Conservation (phyloP, 805 yeast genomes). For the Kluyveromyces starmeri region DNA sequence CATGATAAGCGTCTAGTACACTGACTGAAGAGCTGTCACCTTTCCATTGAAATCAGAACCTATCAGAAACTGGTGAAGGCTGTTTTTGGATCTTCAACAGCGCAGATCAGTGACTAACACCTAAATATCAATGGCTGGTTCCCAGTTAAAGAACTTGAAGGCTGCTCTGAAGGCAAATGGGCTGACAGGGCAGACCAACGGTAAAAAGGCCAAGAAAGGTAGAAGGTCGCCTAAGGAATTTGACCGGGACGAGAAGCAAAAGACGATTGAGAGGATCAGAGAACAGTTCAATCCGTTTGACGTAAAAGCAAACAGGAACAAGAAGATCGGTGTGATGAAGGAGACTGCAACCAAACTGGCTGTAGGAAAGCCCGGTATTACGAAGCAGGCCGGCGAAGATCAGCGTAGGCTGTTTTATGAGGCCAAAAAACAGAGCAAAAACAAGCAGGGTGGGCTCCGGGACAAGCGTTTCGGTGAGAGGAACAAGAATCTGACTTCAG, state of each 20-base stretch:
- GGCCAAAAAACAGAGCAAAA: conserved; percentile 49
- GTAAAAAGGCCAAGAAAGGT: conserved; percentile 37
- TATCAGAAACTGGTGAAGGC: too few species aligned
- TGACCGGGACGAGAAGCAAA: conserved; percentile 58
- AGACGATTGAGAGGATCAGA: conserved; percentile 53
- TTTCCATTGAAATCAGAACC: too few species aligned
- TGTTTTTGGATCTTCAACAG: too few species aligned
- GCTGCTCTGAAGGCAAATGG: conserved; percentile 72
- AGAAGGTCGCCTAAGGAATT: conserved; percentile 50
- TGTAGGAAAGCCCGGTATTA: conserved; percentile 59
- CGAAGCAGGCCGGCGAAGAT: conserved; percentile 62
- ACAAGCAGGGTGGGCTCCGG: conserved; percentile 66
- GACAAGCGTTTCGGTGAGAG: conserved; percentile 93
- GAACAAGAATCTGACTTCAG: conserved; percentile 60
- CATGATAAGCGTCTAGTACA: too few species aligned
- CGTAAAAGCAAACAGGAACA: conserved; percentile 56
- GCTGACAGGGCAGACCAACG: conserved; percentile 76
- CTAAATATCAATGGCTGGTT: conserved; percentile 59
- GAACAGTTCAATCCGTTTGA: conserved; percentile 89
- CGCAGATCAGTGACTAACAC: too few species aligned
- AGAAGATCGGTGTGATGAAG: conserved; percentile 35
- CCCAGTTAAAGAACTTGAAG: conserved; percentile 77
- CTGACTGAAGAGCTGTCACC: too few species aligned
- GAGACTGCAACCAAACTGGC: conserved; percentile 37
- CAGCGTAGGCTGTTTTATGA: conserved; percentile 55